phyloP scores from a whole-genome alignment of 1,139 yeast species.

The Meyerozyma athensensis region DNA sequence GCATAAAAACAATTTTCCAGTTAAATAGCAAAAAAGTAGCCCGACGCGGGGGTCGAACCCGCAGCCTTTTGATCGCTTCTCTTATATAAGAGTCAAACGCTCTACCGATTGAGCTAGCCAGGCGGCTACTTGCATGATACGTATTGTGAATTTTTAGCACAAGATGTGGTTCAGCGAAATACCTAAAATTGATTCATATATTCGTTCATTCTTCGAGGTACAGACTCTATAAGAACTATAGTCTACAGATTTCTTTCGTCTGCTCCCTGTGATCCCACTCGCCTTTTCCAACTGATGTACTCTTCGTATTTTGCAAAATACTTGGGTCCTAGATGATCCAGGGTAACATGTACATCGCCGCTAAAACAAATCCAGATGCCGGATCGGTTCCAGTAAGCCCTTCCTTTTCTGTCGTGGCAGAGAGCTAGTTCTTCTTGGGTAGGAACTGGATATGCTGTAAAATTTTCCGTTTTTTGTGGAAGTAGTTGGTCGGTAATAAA shows the following conservation, averaged over 20 bases:
- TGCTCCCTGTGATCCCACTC: too few relatives aligned
- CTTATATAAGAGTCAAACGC: constrained; percentile 3
- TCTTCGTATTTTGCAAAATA: constrained; percentile 15
- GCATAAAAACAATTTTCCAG: too few relatives aligned
- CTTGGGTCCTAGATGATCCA: constrained; percentile 14
- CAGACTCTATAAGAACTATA: too few relatives aligned
- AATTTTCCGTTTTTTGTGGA: constrained; percentile 26
- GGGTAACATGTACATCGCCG: constrained; percentile 5
- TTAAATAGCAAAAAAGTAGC: constrained; percentile 9
- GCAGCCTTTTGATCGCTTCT: constrained; percentile 17
- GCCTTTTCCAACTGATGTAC: constrained; percentile 17
- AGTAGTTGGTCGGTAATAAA: constrained; percentile 17
- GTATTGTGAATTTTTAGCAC: neutral
- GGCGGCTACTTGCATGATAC: neutral
- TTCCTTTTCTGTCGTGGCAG: constrained; percentile 23
- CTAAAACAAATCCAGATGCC: constrained; percentile 32
- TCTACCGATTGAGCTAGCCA: constrained; percentile 4
- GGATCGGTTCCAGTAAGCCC: constrained; percentile 24
- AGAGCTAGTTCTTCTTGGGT: constrained; percentile 25
- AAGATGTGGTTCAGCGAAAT: neutral
- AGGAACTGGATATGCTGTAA: constrained; percentile 28
- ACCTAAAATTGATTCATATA: neutral
- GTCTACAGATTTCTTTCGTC: too few relatives aligned
- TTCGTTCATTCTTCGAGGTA: neutral
- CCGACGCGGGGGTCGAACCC: constrained; percentile 24